Conservation (phyloP, 1,284 basidiomycete genomes). For the Clitocybe nebularis region DNA sequence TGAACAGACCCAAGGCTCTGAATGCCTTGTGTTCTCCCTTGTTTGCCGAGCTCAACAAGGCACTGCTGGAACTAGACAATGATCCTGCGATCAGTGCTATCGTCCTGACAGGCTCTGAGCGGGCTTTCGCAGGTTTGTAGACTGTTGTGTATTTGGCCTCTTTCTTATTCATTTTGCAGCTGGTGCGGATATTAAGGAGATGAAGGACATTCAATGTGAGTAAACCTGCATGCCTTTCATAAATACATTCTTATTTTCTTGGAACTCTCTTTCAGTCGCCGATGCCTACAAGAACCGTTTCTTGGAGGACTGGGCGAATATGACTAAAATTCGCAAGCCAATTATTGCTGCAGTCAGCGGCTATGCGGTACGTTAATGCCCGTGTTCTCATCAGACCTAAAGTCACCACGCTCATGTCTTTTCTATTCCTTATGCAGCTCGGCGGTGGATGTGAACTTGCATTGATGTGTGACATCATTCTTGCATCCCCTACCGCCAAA, state of each 20-base stretch:
- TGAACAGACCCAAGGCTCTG: constrained; percentile 95
- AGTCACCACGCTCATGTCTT: not conserved
- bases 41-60: constrained; percentile 76
- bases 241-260: no score
- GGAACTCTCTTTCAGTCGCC: constrained; percentile 48
- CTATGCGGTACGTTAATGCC: constrained; percentile 69
- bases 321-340: constrained; percentile 82
- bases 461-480: constrained; percentile 95
- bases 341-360: constrained; percentile 96
- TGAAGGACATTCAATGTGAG: constrained; percentile 88
- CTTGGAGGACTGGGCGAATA: constrained; percentile 82
- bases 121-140: constrained; percentile 82
- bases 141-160: not conserved
- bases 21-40: constrained; percentile 88
- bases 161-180: constrained; percentile 37
- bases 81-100: constrained; percentile 79
- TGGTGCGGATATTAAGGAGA: constrained; percentile 91
- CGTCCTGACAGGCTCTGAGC: constrained; percentile 91
- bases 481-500: constrained; percentile 89
- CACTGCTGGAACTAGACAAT: constrained; percentile 66
- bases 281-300: constrained; percentile 90
- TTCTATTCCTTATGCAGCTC: constrained; percentile 50
- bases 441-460: constrained; percentile 97
- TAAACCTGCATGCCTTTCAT: no score
- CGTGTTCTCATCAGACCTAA: not conserved